Evolutionary conservation across 2,329 filamentous ascomycete species (phyloP).

Genomic region (Fusarium foetens): DNA sequence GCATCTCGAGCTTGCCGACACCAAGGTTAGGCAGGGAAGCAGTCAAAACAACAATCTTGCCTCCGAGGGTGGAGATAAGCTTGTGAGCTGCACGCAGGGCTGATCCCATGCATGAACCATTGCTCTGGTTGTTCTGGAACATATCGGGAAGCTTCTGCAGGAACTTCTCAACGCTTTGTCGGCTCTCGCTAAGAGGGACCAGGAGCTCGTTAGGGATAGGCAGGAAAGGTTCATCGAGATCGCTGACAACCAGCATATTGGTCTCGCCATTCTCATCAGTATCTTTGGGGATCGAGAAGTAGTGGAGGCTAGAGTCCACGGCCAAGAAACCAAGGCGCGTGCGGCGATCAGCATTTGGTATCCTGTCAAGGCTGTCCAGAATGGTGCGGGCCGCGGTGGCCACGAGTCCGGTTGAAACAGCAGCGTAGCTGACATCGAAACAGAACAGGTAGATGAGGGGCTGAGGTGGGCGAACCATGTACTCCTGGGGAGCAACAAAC

Average conservation of each 20-base stretch:
- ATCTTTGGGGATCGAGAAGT: constrained; percentile 94
- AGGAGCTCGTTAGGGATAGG: constrained; percentile 92
- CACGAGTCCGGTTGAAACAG: constrained; percentile 88
- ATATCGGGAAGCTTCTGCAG: constrained; percentile 91
- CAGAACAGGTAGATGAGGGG: constrained; percentile 95
- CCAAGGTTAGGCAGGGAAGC: constrained; percentile 91
- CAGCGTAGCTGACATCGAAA: constrained; percentile 91
- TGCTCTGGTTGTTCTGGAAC: constrained; percentile 95
- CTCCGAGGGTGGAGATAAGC: constrained; percentile 91
- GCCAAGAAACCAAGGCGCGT: constrained; percentile 95
- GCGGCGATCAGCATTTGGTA: constrained; percentile 96
- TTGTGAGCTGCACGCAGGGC: constrained; percentile 94
- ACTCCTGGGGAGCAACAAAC: constrained; percentile 97
- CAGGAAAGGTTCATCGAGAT: constrained; percentile 95
- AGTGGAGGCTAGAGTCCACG: constrained; percentile 93
- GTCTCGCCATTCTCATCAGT: constrained; percentile 85
- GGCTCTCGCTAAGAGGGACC: constrained; percentile 87
- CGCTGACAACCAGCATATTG: constrained; percentile 92
- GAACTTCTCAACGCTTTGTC: constrained; percentile 91
- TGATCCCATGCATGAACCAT: constrained; percentile 92
- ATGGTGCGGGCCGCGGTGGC: constrained; percentile 95
- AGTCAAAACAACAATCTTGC: constrained; percentile 92
- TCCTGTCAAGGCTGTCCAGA: constrained; percentile 91
- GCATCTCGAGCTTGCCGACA: constrained; percentile 88
- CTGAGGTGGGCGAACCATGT: constrained; percentile 98